These are phyloP conservation scores for Lupinus albus DNA, from an alignment of 306 rosid species.

Conservation along the genomic window DNA sequence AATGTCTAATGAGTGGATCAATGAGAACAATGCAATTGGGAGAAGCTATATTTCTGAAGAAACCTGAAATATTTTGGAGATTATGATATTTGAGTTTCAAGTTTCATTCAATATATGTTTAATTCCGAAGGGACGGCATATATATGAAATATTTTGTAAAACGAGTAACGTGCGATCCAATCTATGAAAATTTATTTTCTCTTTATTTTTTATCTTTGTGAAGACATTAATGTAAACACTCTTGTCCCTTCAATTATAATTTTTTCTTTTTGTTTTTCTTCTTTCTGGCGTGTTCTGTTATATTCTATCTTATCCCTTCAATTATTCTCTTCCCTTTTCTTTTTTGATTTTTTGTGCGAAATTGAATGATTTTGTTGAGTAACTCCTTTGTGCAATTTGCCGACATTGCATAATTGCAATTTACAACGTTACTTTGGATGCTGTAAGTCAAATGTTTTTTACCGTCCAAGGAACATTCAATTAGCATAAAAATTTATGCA, in stretches of 20 bases:
- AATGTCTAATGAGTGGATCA: not conserved
- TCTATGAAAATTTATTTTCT: conserved; percentile 43
- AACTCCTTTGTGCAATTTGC: conserved; percentile 11
- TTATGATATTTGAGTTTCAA: conserved; percentile 39
- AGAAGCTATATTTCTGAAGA: not conserved
- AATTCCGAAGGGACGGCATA: conserved; percentile 34
- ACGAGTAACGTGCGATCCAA: conserved; percentile 44
- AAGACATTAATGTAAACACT: too few species aligned
- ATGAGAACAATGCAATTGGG: not conserved
- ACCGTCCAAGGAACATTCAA: too few species aligned
- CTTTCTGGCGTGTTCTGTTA: too few species aligned
- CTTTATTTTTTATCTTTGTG: not conserved
- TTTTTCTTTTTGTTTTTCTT: too few species aligned
- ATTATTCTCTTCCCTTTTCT: too few species aligned
- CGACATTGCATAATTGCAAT: conserved; percentile 14
- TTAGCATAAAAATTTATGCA: too few species aligned
- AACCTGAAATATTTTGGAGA: conserved; percentile 31
- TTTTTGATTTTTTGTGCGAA: too few species aligned
- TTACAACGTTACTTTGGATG: conserved; percentile 4
- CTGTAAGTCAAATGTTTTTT: conserved; percentile 25
- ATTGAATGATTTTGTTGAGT: too few species aligned
- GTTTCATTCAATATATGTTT: conserved; percentile 35
- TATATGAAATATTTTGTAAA: conserved; percentile 41
- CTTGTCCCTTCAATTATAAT: too few species aligned
- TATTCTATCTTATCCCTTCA: too few species aligned